Percentiles rank a stretch among this genome's conserved stretches.
phyloP scores from a whole-genome alignment of 768 basidiomycete genomes.

The Tulasnella sp. region DNA sequence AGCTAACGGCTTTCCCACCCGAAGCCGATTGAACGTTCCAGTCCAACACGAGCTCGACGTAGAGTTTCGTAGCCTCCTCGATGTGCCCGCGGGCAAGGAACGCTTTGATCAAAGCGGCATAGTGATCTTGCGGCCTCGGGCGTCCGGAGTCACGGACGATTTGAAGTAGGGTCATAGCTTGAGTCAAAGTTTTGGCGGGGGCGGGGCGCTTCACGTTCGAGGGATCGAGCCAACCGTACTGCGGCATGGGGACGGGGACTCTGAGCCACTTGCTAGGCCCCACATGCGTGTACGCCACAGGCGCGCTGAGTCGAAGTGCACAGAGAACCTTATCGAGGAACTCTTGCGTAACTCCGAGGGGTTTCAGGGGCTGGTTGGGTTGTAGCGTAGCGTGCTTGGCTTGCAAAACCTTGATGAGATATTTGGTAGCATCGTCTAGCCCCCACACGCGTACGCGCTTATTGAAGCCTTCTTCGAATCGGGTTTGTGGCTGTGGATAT shows the following conservation, averaged over 20 bases:
- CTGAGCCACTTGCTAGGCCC: neutral
- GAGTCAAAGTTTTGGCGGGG: neutral
- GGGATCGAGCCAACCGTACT: neutral
- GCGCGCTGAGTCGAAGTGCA: neutral
- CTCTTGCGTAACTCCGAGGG: constrained; percentile 2
- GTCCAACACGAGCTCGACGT: neutral
- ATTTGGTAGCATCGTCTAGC: neutral
- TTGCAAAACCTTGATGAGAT: neutral
- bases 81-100: neutral
- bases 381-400: neutral
- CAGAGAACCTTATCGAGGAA: neutral
- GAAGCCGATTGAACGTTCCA: neutral
- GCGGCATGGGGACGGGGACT: neutral
- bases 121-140: neutral
- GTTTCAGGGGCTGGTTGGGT: neutral
- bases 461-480: neutral
- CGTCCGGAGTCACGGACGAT: neutral
- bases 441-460: neutral
- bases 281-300: neutral
- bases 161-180: neutral
- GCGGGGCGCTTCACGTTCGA: neutral
- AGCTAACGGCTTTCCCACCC: neutral
- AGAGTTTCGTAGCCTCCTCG: neutral
- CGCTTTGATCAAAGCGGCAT: neutral
- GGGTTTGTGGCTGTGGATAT: neutral